These are phyloP conservation scores for Thermomyces lanuginosus DNA, from an alignment of 2,329 filamentous ascomycete species.

Conservation along the genomic window DNA sequence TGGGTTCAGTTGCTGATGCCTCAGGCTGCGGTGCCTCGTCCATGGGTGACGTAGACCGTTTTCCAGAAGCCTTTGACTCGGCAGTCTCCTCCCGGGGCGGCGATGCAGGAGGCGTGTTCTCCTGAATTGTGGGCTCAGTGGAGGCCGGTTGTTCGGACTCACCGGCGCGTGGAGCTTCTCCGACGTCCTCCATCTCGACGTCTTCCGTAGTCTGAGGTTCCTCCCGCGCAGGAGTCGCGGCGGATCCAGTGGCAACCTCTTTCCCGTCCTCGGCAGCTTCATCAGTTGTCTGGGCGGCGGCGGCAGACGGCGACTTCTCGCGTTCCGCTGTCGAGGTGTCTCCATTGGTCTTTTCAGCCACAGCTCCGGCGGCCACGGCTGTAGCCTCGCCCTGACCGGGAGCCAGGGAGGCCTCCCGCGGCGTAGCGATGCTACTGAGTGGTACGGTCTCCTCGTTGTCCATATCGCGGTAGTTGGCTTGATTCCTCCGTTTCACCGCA, in stretches of 20 bases:
- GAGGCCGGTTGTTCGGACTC: slow-evolving; percentile 8
- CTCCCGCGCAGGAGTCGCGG: slow-evolving; percentile 16
- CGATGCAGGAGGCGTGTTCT: slow-evolving; percentile 13
- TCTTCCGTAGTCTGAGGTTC: slow-evolving; percentile 16
- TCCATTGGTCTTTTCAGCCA: slow-evolving; percentile 27
- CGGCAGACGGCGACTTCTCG: slow-evolving; percentile 15
- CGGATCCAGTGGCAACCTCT: slow-evolving; percentile 12
- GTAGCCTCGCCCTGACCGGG: slow-evolving; percentile 32
- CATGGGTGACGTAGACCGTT: slow-evolving; percentile 9
- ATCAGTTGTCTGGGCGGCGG: slow-evolving; percentile 16
- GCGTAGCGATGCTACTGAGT: slow-evolving; percentile 36
- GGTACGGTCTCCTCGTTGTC: slow-evolving; percentile 38
- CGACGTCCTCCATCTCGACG: slow-evolving; percentile 23
- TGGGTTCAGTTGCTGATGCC: slow-evolving; percentile 8
- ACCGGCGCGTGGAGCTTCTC: slow-evolving; percentile 8
- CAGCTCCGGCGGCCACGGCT: slow-evolving; percentile 19
- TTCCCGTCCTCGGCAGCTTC: slow-evolving; percentile 18
- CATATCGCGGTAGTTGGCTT: slow-evolving; percentile 45
- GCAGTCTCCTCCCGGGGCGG: slow-evolving; percentile 9
- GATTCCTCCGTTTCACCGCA: slow-evolving; percentile 36
- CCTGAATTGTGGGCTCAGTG: slow-evolving; percentile 10
- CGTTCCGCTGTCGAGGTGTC: slow-evolving; percentile 18
- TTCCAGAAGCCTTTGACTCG: slow-evolving; percentile 8
- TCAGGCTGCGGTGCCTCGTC: slow-evolving; percentile 10
- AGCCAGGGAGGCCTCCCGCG: slow-evolving; percentile 26